Percentiles rank a stretch among this genome's conserved stretches.
phyloP scores from a whole-genome alignment of 192 early-diverging fungal species.

The Geranomyces michiganensis region DNA sequence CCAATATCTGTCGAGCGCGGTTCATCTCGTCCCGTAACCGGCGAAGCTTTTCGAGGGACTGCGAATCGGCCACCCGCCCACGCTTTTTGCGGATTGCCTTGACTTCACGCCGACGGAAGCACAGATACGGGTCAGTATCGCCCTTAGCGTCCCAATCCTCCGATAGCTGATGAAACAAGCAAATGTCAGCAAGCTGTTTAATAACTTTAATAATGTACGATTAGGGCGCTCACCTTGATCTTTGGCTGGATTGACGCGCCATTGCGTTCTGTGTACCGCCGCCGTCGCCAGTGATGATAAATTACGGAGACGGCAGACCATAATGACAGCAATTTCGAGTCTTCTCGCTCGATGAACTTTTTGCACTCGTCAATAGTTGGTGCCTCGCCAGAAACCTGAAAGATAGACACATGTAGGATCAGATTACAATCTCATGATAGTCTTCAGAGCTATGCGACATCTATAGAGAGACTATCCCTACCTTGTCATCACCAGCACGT shows the following conservation, averaged over 20 bases:
- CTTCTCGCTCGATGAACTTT: constrained; percentile 25
- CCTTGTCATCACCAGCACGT: constrained; percentile 66
- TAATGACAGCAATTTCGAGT: constrained; percentile 19
- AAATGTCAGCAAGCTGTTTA: background rate
- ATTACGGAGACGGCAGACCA: constrained; percentile 35
- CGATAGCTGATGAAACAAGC: constrained; percentile 14
- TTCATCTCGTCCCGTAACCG: constrained; percentile 81
- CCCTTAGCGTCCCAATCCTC: constrained; percentile 65
- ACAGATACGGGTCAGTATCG: constrained; percentile 92
- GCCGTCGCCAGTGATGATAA: constrained; percentile 59
- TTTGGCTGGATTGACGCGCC: constrained; percentile 61
- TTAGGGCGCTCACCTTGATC: constrained; percentile 48
- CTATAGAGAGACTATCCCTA: too few species aligned
- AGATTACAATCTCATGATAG: too few species aligned
- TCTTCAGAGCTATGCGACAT: too few species aligned
- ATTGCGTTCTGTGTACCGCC: constrained; percentile 43
- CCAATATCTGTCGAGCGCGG: constrained; percentile 72
- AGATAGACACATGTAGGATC: background rate
- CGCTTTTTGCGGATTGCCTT: constrained; percentile 84
- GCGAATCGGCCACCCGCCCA: constrained; percentile 69
- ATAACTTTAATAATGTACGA: background rate
- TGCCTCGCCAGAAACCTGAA: constrained; percentile 37
- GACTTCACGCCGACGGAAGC: constrained; percentile 94
- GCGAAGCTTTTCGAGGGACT: constrained; percentile 82
- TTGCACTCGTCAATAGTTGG: constrained; percentile 39